Evolutionary conservation across 202 grass and related monocot species (phyloP).

Genomic region (Setaria viridis): DNA sequence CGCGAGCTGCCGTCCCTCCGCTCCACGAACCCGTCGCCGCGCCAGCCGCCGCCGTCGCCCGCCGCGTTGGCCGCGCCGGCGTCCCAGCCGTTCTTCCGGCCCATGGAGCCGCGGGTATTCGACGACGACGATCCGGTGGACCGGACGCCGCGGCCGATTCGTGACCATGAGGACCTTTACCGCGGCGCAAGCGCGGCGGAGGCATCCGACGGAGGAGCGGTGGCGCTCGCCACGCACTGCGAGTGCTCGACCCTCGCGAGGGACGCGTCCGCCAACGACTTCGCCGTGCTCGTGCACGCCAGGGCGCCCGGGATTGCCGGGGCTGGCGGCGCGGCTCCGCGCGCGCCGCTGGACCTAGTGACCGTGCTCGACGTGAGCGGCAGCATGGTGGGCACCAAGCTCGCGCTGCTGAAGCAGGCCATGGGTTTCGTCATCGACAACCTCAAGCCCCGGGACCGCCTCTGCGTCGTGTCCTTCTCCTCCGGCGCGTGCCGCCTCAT

Average conservation of each 20-base stretch:
- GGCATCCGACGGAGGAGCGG: conserved; percentile 17
- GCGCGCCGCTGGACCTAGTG: conserved; percentile 62
- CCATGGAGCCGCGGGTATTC: conserved; percentile 57
- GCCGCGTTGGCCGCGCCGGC: not conserved
- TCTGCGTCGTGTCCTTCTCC: conserved; percentile 59
- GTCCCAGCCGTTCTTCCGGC: conserved; percentile 49
- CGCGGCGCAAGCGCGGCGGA: not conserved
- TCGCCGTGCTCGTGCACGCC: conserved; percentile 65
- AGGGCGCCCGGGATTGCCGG: conserved; percentile 37
- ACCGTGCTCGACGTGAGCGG: conserved; percentile 71
- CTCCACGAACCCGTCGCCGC: not conserved
- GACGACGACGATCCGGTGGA: conserved; percentile 64
- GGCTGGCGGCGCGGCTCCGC: not conserved
- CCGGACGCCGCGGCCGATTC: conserved; percentile 23
- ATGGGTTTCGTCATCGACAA: conserved; percentile 70
- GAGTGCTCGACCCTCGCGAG: conserved; percentile 56
- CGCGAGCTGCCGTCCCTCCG: conserved; percentile 53
- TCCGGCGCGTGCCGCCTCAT: conserved; percentile 45
- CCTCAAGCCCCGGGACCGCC: conserved; percentile 42
- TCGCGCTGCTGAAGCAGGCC: conserved; percentile 62
- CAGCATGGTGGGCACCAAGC: conserved; percentile 62
- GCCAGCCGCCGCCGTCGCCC: not conserved
- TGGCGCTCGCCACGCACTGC: conserved; percentile 53
- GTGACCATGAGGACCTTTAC: not conserved
- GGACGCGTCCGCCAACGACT: conserved; percentile 48